These are phyloP conservation scores for Malassezia yamatoensis DNA, from an alignment of 1,284 basidiomycete species.

Conservation along the genomic window DNA sequence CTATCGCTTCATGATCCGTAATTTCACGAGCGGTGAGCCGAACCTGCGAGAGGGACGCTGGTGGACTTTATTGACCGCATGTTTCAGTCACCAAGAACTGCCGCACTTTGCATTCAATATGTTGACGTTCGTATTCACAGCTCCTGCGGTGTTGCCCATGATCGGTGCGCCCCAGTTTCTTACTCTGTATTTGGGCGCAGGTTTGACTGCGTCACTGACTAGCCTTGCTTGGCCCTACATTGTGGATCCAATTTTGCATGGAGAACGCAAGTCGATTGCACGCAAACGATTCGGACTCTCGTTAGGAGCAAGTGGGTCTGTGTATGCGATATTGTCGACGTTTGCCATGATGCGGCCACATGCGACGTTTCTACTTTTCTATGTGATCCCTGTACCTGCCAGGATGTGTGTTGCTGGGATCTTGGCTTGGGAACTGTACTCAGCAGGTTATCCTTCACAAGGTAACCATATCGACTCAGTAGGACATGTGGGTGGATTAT, in stretches of 20 bases:
- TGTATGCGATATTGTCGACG: slow-evolving; percentile 59
- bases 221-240: slow-evolving; percentile 45
- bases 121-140: slow-evolving; percentile 69
- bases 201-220: slow-evolving; percentile 16
- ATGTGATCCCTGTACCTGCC: slow-evolving; percentile 63
- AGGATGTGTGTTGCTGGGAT: slow-evolving; percentile 67
- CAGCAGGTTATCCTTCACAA: slow-evolving; percentile 50
- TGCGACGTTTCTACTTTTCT: slow-evolving; percentile 66
- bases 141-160: slow-evolving; percentile 59
- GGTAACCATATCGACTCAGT: slow-evolving; percentile 56
- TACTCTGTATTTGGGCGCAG: slow-evolving; percentile 62
- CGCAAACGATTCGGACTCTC: slow-evolving; percentile 3
- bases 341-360: slow-evolving; percentile 63
- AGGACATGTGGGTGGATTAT: slow-evolving; percentile 68
- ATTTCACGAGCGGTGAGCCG: slow-evolving; percentile 57
- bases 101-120: slow-evolving; percentile 64
- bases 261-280: slow-evolving; percentile 3
- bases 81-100: slow-evolving; percentile 24
- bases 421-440: slow-evolving; percentile 62
- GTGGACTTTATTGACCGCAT: slow-evolving; percentile 70
- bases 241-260: slow-evolving; percentile 12
- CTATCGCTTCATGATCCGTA: slow-evolving; percentile 57
- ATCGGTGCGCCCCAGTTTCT: slow-evolving; percentile 65
- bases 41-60: slow-evolving; percentile 63
- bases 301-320: slow-evolving; percentile 51